Evolutionary conservation across 1,284 basidiomycete genomes (phyloP), one percentile per base, ranked within the genome.

Genomic region (Cutaneotrichosporon arboriforme): DNA sequence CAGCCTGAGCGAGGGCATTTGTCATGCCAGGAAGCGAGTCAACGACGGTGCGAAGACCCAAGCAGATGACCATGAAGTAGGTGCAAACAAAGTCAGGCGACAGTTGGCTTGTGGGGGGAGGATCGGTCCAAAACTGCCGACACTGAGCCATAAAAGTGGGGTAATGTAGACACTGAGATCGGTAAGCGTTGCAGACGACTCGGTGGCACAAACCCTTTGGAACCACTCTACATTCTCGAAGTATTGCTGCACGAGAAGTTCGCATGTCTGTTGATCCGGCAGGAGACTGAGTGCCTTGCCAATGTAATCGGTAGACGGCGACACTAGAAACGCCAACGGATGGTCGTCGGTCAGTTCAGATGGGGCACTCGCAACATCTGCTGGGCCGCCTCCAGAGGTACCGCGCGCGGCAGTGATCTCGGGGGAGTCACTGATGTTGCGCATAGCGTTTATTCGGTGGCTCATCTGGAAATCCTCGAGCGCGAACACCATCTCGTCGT

Each of bases 171-270:
- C 55, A 57, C 52, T 54, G 46, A 5, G n/a, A n/a, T 31, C 7
- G 4, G 45, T 58, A 5, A 58, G 49, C 37, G 13, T 4, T 2
- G 13, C 5, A 21, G 4, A 5, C 3, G 20, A 13, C 7, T 14
- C 4, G 4, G 2, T 3, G 13, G 5, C 3, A 37, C 52, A 36
- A 20, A 58, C 56, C 13, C 52, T 46, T 42, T 57, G 59, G 36
- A 60, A 60, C 59, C 59, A 60, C 53, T 57, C 59, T 17, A 57
- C 55, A 12, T 52, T 51, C 18, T 55, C 48, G 42, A 60, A 60
- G 53, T 60, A 60, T n/a, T 45, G 46, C 17, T 55, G 35, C 35
- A 57, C 51, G 13, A 60, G 53, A 4, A 55, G 26, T 22, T 54
- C 38, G 41, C 59, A 55, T 17, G 44, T 50, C 37, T 39, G 40